phyloP scores from a whole-genome alignment of 2,329 filamentous ascomycete species.

The Ophiosphaerella herpotricha region DNA sequence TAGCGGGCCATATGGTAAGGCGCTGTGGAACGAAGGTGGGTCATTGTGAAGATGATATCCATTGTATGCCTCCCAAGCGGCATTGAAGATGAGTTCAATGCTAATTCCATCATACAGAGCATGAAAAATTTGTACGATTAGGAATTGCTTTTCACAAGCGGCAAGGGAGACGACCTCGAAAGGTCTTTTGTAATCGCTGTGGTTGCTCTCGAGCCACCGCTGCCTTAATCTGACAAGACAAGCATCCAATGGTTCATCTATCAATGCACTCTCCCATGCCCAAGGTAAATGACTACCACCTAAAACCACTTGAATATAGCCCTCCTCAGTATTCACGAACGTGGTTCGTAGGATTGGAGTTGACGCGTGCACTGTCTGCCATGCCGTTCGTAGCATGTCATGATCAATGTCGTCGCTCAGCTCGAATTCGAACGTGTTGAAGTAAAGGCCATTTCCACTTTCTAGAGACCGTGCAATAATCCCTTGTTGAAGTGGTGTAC shows the following conservation, averaged over 20 bases:
- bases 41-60: conserved; percentile 25
- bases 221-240: conserved; percentile 45
- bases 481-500: conserved; percentile 83
- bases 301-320: conserved; percentile 74
- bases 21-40: conserved; percentile 66
- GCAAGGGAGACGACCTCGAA: conserved; percentile 56
- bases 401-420: conserved; percentile 56
- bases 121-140: conserved; percentile 78
- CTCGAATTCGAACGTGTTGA: conserved; percentile 71
- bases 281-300: conserved; percentile 42
- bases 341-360: conserved; percentile 72
- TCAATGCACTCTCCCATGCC: conserved; percentile 18
- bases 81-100: conserved; percentile 67
- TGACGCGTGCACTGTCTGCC: conserved; percentile 57
- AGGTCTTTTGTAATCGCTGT: conserved; percentile 55
- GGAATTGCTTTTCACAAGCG: conserved; percentile 34
- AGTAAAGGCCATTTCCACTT: conserved; percentile 67
- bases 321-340: conserved; percentile 75
- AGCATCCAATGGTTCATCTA: conserved; percentile 23
- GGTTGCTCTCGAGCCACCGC: conserved; percentile 62
- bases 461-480: conserved; percentile 75
- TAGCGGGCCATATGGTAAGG: conserved; percentile 72
- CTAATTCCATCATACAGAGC: conserved; percentile 86
- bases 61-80: conserved; percentile 60
- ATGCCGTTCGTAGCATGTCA: conserved; percentile 59